Conservation (phyloP, 2,329 filamentous ascomycete genomes). For the Epichloe gansuensis region DNA sequence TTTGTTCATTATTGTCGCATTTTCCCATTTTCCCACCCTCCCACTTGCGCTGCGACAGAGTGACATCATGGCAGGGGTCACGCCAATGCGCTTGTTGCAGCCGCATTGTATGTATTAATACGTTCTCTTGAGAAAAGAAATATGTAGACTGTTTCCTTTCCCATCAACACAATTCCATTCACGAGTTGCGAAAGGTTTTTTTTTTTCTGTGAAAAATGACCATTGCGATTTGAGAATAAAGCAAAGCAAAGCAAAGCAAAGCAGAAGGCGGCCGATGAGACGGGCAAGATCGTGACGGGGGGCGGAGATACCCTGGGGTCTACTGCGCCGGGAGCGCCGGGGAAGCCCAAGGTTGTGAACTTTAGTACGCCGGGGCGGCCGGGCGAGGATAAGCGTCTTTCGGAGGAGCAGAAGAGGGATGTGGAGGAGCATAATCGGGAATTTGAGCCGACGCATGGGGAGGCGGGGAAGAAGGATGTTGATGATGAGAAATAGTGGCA, state of each 20-base stretch:
- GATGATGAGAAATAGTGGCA: slow-evolving; percentile 42
- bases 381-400: slow-evolving; percentile 20
- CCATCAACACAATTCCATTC: no score
- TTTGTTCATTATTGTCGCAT: no score
- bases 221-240: no score
- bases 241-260: no score
- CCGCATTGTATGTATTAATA: no score
- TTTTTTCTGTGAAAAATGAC: no score
- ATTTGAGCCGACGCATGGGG: slow-evolving; percentile 41
- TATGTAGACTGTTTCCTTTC: no score
- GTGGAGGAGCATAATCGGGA: slow-evolving; percentile 46
- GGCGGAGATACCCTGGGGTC: background rate
- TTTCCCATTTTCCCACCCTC: no score
- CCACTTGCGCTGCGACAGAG: background rate
- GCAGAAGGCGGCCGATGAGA: background rate
- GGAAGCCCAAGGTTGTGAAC: slow-evolving; percentile 40
- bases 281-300: background rate
- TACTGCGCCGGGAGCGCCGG: slow-evolving; percentile 14
- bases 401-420: slow-evolving; percentile 35
- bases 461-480: slow-evolving; percentile 31
- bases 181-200: no score
- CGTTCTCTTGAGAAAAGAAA: background rate
- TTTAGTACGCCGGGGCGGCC: slow-evolving; percentile 26
- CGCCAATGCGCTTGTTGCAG: background rate
- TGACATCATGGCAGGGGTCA: background rate